Conservation (phyloP, 2,329 filamentous ascomycete genomes). For the Mycocentrospora acerina region DNA sequence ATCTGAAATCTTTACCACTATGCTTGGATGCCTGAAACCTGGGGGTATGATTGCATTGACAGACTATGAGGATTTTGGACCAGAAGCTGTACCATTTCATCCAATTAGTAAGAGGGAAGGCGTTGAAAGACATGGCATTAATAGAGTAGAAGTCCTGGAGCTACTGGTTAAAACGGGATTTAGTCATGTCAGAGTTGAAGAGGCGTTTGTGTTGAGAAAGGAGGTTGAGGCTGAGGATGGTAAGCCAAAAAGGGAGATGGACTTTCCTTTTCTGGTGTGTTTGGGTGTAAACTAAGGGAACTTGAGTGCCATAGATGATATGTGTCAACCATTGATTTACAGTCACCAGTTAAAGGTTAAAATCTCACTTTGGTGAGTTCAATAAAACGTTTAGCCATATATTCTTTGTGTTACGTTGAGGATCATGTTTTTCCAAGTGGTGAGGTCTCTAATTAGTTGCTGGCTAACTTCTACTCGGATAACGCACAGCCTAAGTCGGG, state of each 20-base stretch:
- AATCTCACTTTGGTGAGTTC: too few relatives aligned
- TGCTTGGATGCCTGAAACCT: conserved; percentile 50
- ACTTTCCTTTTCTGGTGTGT: conserved; percentile 48
- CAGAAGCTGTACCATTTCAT: conserved; percentile 55
- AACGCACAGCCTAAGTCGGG: too few relatives aligned
- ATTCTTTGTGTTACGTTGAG: too few relatives aligned
- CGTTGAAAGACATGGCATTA: conserved; percentile 58
- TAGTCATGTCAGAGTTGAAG: conserved; percentile 49
- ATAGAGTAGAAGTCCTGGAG: conserved; percentile 42
- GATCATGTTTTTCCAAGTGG: too few relatives aligned
- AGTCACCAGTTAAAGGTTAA: too few relatives aligned
- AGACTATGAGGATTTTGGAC: conserved; percentile 60
- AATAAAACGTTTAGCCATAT: too few relatives aligned
- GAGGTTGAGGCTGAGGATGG: conserved; percentile 50
- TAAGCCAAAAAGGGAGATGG: conserved; percentile 44
- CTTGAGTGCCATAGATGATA: not conserved
- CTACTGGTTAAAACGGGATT: conserved; percentile 54
- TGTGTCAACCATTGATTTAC: too few relatives aligned
- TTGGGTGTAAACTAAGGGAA: conserved; percentile 33
- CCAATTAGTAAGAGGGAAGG: conserved; percentile 54
- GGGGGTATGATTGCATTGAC: conserved; percentile 56
- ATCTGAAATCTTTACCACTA: conserved; percentile 45
- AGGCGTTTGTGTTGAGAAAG: conserved; percentile 55
- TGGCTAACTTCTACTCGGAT: too few relatives aligned
- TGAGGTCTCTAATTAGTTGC: too few relatives aligned